Evolutionary conservation across 2,329 filamentous ascomycete genomes (phyloP).

Genomic region (Byssochlamys sp.): DNA sequence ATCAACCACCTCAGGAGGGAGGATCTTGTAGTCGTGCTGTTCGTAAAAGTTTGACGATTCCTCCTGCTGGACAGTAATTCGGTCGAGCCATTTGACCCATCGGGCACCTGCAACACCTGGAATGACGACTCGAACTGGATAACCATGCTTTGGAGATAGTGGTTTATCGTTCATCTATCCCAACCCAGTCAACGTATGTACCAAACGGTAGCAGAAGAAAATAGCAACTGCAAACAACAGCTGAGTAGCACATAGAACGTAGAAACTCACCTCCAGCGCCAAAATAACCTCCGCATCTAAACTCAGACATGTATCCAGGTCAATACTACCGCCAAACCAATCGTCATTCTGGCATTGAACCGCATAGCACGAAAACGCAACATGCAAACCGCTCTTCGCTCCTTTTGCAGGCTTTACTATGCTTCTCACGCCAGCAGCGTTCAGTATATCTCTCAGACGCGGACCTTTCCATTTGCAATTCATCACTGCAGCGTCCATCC

Average conservation of each 20-base stretch:
- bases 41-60: slow-evolving; percentile 50
- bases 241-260: background rate
- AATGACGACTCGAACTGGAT: slow-evolving; percentile 43
- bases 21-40: slow-evolving; percentile 50
- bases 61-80: slow-evolving; percentile 41
- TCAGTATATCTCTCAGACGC: slow-evolving; percentile 43
- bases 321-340: slow-evolving; percentile 51
- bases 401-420: slow-evolving; percentile 12
- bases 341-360: slow-evolving; percentile 46
- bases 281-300: slow-evolving; percentile 39
- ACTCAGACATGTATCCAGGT: slow-evolving; percentile 38
- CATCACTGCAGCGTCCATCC: slow-evolving; percentile 53
- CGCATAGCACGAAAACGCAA: slow-evolving; percentile 48
- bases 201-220: background rate
- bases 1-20: slow-evolving; percentile 44
- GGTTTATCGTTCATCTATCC: slow-evolving; percentile 41
- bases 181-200: background rate
- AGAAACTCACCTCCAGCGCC: slow-evolving; percentile 35
- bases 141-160: slow-evolving; percentile 42
- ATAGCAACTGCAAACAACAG: no score
- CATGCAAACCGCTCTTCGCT: slow-evolving; percentile 30
- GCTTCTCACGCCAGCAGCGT: slow-evolving; percentile 34
- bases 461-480: slow-evolving; percentile 51
- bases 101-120: slow-evolving; percentile 46
- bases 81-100: slow-evolving; percentile 49